A percentile compares a stretch with the other conserved stretches of the same genome.
phyloP scores from a whole-genome alignment of 768 basidiomycete species.

The Tricholoma sp. region DNA sequence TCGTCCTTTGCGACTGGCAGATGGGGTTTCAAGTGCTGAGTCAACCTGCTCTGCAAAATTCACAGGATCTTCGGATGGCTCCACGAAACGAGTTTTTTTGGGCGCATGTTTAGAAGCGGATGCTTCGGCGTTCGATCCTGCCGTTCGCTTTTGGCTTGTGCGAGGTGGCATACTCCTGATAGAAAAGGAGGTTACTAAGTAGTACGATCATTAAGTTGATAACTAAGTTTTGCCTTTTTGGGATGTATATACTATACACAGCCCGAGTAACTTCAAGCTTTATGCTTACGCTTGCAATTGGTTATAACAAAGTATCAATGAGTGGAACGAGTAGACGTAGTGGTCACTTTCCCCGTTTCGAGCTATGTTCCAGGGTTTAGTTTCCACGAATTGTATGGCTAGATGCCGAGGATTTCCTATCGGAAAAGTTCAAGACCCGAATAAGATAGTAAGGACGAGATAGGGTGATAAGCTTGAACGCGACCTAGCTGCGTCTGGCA shows the following conservation, averaged over 20 bases:
- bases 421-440: not conserved
- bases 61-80: slow-evolving; percentile 68
- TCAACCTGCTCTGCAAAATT: slow-evolving; percentile 80
- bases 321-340: not conserved
- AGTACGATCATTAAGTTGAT: no score
- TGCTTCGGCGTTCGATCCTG: slow-evolving; percentile 24
- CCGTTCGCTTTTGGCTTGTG: slow-evolving; percentile 32
- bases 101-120: slow-evolving; percentile 26
- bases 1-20: slow-evolving; percentile 58
- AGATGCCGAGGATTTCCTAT: not conserved
- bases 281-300: no score
- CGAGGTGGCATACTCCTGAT: slow-evolving; percentile 24
- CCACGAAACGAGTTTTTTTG: slow-evolving; percentile 78
- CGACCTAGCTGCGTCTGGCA: not conserved
- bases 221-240: not conserved
- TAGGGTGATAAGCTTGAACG: not conserved
- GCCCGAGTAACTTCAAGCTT: no score
- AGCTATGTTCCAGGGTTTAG: not conserved
- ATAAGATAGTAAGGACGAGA: not conserved
- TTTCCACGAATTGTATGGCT: no score
- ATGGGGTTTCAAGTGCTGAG: slow-evolving; percentile 61
- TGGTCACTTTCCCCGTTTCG: no score
- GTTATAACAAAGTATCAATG: no score
- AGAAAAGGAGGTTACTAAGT: no score
- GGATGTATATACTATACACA: not conserved